Conservation (phyloP, 176 grass and related monocot genomes). For the Oryza coarctata region DNA sequence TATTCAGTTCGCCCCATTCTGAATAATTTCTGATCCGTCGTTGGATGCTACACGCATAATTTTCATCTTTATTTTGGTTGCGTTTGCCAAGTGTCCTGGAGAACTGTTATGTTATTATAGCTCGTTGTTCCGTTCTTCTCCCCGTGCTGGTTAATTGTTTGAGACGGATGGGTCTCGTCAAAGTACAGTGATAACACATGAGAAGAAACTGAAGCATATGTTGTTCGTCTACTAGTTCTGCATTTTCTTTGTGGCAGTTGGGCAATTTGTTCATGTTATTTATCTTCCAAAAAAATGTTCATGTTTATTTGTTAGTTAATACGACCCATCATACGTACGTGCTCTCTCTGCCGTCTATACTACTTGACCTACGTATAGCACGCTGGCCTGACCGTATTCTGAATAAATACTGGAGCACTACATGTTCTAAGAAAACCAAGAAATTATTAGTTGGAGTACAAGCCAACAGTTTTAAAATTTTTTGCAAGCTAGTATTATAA, state of each 20-base stretch:
- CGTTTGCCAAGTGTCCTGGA: neutral
- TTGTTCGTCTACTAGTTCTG: neutral
- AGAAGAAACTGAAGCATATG: neutral
- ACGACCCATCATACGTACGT: neutral
- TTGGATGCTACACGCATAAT: neutral
- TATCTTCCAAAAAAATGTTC: neutral
- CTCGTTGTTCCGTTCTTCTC: neutral
- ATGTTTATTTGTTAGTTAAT: neutral
- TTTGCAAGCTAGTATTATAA: neutral
- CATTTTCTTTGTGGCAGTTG: neutral
- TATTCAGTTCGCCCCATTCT: neutral
- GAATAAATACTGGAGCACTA: neutral
- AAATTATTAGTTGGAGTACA: neutral
- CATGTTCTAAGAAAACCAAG: neutral
- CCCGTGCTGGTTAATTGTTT: neutral
- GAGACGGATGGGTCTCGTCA: neutral
- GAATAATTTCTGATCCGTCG: neutral
- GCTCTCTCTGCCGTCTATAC: neutral
- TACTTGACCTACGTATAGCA: neutral
- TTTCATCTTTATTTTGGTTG: neutral
- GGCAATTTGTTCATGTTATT: neutral
- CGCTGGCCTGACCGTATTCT: neutral
- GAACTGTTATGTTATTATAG: neutral
- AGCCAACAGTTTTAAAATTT: neutral
- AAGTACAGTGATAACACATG: neutral